These are phyloP conservation scores for Calamus simplicifolius DNA, from an alignment of 176 grass and related monocot genomes.

Conservation along the genomic window DNA sequence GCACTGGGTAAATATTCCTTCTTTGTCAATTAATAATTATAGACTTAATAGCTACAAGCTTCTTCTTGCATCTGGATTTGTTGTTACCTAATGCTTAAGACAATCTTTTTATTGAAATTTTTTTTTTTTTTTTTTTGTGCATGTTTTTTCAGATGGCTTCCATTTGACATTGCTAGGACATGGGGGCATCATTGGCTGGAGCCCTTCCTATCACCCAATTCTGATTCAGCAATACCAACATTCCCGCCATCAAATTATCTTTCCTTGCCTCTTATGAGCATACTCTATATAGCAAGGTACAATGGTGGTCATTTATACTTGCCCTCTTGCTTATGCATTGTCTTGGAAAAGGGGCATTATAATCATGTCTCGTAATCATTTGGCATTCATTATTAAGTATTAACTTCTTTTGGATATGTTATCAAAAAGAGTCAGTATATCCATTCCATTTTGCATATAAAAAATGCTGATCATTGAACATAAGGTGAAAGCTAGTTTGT, in stretches of 20 bases:
- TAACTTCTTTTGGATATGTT: no score
- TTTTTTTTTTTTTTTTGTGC: no score
- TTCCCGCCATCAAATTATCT: constrained; percentile 79
- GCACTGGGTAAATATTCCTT: constrained; percentile 65
- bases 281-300: constrained; percentile 97
- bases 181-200: constrained; percentile 63
- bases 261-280: constrained; percentile 86
- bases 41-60: background rate
- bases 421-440: no score
- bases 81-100: no score
- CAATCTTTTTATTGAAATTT: no score
- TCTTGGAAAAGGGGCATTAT: no score
- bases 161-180: constrained; percentile 75
- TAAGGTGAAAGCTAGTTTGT: no score
- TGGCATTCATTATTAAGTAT: no score
- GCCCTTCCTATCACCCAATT: constrained; percentile 80
- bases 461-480: no score
- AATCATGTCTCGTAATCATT: no score
- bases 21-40: constrained; percentile 1
- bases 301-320: background rate
- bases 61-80: background rate
- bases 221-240: constrained; percentile 42
- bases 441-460: no score
- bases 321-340: no score
- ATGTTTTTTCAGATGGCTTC: constrained; percentile 69